Evolutionary conservation across 176 grass and related monocot genomes (phyloP).

Genomic region (Luzula sylvatica): DNA sequence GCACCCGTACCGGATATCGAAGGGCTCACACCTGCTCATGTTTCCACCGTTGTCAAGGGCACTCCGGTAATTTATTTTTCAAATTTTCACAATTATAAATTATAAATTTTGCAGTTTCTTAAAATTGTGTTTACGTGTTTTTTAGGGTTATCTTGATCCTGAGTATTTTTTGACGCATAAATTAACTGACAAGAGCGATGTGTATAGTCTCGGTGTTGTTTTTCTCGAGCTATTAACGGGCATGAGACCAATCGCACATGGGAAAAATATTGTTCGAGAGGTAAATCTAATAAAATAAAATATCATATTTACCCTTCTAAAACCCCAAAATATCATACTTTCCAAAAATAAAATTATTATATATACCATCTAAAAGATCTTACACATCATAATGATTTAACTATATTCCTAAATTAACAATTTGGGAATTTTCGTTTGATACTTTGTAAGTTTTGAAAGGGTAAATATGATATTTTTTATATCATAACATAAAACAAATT

Average conservation of each 20-base stretch:
- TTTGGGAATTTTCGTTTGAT: too few relatives aligned
- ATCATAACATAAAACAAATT: neutral
- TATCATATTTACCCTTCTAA: too few relatives aligned
- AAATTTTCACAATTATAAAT: neutral
- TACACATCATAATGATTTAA: too few relatives aligned
- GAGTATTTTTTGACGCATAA: slow-evolving; percentile 93
- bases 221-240: slow-evolving; percentile 80
- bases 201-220: slow-evolving; percentile 80
- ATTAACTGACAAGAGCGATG: slow-evolving; percentile 87
- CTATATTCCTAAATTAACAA: too few relatives aligned
- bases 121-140: neutral
- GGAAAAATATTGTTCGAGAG: slow-evolving; percentile 96
- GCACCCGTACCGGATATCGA: slow-evolving; percentile 68
- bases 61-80: slow-evolving; percentile 66
- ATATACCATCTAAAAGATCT: too few relatives aligned
- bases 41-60: slow-evolving; percentile 92
- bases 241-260: slow-evolving; percentile 84
- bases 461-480: too few relatives aligned
- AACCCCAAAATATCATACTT: too few relatives aligned
- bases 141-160: slow-evolving; percentile 96
- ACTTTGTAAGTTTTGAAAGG: too few relatives aligned
- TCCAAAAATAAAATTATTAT: too few relatives aligned
- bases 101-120: neutral
- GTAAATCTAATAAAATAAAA: slow-evolving; percentile 26
- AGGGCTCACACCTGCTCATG: slow-evolving; percentile 48